Conservation (phyloP, 768 basidiomycete genomes). For the Podaxis pistillaris region DNA sequence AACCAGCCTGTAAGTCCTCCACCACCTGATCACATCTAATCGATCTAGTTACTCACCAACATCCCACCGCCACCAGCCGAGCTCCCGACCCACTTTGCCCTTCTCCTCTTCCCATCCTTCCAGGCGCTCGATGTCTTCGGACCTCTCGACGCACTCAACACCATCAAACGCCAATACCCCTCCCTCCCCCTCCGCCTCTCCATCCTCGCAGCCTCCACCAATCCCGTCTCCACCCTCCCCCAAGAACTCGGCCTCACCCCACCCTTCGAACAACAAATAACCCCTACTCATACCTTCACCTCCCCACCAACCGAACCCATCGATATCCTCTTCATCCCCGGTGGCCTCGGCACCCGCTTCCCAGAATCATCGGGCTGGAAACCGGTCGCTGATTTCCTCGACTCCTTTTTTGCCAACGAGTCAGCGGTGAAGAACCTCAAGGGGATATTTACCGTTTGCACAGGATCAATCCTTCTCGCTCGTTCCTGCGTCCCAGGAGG, state of each 20-base stretch:
- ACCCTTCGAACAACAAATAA: constrained; percentile 32
- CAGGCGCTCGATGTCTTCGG: constrained; percentile 37
- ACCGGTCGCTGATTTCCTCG: constrained; percentile 34
- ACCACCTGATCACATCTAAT: background rate
- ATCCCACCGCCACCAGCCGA: constrained; percentile 12
- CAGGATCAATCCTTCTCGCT: constrained; percentile 38
- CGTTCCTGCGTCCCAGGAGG: constrained; percentile 19
- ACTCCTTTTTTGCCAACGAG: background rate
- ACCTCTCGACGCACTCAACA: constrained; percentile 32
- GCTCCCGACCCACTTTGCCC: constrained; percentile 27
- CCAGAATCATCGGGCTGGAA: constrained; percentile 23
- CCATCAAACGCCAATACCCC: constrained; percentile 25
- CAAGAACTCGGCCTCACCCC: background rate
- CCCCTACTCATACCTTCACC: constrained; percentile 37
- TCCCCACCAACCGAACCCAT: constrained; percentile 18
- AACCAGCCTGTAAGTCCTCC: constrained; percentile 7
- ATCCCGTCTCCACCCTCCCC: constrained; percentile 32
- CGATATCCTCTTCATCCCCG: constrained; percentile 34
- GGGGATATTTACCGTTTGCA: constrained; percentile 38
- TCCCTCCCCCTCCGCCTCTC: constrained; percentile 23
- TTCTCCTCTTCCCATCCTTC: constrained; percentile 29
- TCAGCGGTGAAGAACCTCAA: constrained; percentile 3
- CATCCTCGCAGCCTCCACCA: constrained; percentile 29
- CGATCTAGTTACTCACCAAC: background rate
- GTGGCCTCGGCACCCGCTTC: constrained; percentile 27